A percentile compares a stretch with the other conserved stretches of the same genome.
phyloP scores from a whole-genome alignment of 2,329 filamentous ascomycete species.

The Fusarium zealandicum region DNA sequence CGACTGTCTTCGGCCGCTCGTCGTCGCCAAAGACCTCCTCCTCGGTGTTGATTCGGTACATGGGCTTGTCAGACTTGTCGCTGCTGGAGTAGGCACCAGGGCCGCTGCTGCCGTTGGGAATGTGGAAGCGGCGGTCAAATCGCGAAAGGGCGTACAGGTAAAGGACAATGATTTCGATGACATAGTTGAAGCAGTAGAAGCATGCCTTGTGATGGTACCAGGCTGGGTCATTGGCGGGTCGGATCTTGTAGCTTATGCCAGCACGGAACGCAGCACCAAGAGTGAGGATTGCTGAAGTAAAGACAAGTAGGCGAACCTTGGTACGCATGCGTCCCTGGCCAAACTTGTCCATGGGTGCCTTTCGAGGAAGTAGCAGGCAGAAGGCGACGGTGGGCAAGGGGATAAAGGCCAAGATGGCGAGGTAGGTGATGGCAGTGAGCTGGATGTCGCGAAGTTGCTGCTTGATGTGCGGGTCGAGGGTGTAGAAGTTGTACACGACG shows the following conservation, averaged over 20 bases:
- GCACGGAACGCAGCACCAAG: conserved; percentile 75
- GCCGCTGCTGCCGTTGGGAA: conserved; percentile 72
- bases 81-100: conserved; percentile 58
- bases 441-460: conserved; percentile 68
- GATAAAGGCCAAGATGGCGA: conserved; percentile 63
- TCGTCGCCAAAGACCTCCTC: conserved; percentile 39
- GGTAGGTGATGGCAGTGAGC: conserved; percentile 70
- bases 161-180: conserved; percentile 74
- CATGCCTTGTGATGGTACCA: conserved; percentile 75
- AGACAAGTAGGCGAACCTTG: conserved; percentile 71
- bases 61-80: conserved; percentile 9
- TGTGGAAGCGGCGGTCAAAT: conserved; percentile 77
- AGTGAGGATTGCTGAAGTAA: conserved; percentile 65
- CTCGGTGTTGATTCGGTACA: conserved; percentile 34
- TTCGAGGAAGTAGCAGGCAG: conserved; percentile 59
- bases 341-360: conserved; percentile 54
- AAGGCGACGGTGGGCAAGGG: conserved; percentile 63
- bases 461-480: conserved; percentile 59
- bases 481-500: conserved; percentile 72
- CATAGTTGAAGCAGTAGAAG: conserved; percentile 84
- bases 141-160: conserved; percentile 70
- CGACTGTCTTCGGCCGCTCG: conserved; percentile 31
- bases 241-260: conserved; percentile 62
- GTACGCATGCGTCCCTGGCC: conserved; percentile 71
- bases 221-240: conserved; percentile 61